Evolutionary conservation across 1,284 basidiomycete species (phyloP).

Genomic region (Ustilago curta): DNA sequence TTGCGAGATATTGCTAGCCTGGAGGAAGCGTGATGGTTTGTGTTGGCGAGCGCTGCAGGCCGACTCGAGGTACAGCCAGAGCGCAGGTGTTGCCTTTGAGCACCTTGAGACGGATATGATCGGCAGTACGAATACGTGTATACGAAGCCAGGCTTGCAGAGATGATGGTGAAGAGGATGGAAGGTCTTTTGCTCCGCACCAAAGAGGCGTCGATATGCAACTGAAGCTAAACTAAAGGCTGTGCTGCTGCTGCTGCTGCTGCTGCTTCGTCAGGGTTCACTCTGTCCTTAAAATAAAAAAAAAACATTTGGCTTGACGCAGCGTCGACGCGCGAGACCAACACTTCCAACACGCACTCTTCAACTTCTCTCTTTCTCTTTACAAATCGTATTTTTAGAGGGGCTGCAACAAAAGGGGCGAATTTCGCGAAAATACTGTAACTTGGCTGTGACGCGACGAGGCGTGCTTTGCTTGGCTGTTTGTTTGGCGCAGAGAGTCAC

Average conservation of each 20-base stretch:
- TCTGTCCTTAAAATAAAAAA: not conserved
- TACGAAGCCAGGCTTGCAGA: not conserved
- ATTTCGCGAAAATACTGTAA: not conserved
- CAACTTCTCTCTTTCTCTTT: constrained; percentile 14
- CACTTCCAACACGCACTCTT: constrained; percentile 6
- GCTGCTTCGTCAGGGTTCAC: constrained; percentile 14
- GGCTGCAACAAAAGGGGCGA: not conserved
- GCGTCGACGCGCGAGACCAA: constrained; percentile 13
- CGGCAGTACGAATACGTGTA: not conserved
- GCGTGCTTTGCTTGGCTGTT: not conserved
- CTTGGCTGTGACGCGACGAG: constrained; percentile 6
- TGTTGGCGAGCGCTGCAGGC: not conserved
- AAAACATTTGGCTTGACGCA: constrained; percentile 1
- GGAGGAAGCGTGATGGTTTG: no score
- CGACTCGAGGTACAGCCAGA: constrained; percentile 1
- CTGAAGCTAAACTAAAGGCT: not conserved
- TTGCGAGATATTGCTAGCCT: not conserved
- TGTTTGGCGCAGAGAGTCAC: not conserved
- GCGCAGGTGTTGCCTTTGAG: not conserved
- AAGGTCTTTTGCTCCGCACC: not conserved
- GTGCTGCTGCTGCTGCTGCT: constrained; percentile 4
- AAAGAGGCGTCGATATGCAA: not conserved
- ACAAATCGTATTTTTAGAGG: not conserved
- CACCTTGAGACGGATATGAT: not conserved
- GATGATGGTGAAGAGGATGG: constrained; percentile 7